Conservation (phyloP, 1,284 basidiomycete species). For the Rhodotorula sp. region DNA sequence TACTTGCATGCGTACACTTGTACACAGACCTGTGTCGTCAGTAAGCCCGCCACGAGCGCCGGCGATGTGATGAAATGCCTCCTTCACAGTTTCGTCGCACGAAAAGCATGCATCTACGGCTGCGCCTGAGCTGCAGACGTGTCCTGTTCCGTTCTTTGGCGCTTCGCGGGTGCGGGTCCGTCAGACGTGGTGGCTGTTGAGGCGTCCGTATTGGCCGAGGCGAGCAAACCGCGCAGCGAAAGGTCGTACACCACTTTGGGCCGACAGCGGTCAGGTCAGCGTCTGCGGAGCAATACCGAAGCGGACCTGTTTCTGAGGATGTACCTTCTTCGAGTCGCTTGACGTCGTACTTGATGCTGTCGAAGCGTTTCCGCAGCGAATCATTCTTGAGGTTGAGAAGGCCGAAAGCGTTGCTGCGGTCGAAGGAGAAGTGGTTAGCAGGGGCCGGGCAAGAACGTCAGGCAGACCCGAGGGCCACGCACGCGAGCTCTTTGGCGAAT, state of each 20-base stretch:
- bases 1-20: no score
- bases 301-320: constrained; percentile 24
- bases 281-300: background rate
- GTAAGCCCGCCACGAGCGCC: no score
- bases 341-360: constrained; percentile 62
- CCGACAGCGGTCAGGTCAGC: background rate
- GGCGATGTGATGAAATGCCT: no score
- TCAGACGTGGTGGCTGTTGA: background rate
- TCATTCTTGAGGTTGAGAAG: constrained; percentile 91
- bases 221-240: constrained; percentile 64
- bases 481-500: constrained; percentile 77
- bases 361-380: constrained; percentile 69
- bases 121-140: background rate
- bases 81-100: no score
- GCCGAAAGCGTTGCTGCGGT: constrained; percentile 58
- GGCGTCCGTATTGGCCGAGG: background rate
- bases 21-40: no score
- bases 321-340: constrained; percentile 85
- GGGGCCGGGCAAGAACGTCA: background rate
- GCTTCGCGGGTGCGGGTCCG: background rate
- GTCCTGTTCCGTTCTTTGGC: background rate
- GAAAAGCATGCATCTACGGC: background rate
- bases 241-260: constrained; percentile 75
- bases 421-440: background rate
- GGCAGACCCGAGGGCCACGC: constrained; percentile 47